phyloP scores from a whole-genome alignment of 768 basidiomycete species.

The Ramaria sp. region DNA sequence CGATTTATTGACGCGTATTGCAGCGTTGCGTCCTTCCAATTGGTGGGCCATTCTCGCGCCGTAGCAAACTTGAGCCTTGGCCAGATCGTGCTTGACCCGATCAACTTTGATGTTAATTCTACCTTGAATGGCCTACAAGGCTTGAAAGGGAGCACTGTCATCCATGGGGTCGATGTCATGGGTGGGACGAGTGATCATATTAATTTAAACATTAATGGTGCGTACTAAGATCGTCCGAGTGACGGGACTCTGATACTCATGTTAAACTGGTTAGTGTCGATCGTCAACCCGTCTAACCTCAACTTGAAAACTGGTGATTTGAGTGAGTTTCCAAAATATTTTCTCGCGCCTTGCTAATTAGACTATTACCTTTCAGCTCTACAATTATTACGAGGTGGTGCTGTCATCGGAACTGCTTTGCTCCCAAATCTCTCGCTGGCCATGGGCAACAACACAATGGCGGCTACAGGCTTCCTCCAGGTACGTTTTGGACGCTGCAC shows the following conservation, averaged over 20 bases:
- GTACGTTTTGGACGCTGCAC: constrained; percentile 19
- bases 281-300: constrained; percentile 59
- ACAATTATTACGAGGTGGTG: constrained; percentile 41
- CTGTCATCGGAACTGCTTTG: constrained; percentile 45
- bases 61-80: constrained; percentile 53
- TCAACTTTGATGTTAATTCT: constrained; percentile 61
- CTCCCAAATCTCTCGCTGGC: constrained; percentile 48
- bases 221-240: constrained; percentile 6
- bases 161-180: constrained; percentile 50
- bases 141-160: constrained; percentile 42
- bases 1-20: background rate
- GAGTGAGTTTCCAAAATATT: constrained; percentile 28
- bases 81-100: constrained; percentile 55
- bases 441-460: constrained; percentile 49
- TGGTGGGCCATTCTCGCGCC: constrained; percentile 49
- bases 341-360: background rate
- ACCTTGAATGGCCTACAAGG: constrained; percentile 50
- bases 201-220: constrained; percentile 47
- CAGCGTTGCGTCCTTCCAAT: constrained; percentile 32
- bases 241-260: background rate
- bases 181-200: constrained; percentile 53
- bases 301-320: constrained; percentile 52
- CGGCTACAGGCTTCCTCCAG: constrained; percentile 38
- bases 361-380: constrained; percentile 30
- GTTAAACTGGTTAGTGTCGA: constrained; percentile 32